Conservation (phyloP, 2,329 filamentous ascomycete species). For the Aspergillus aculeatus region DNA sequence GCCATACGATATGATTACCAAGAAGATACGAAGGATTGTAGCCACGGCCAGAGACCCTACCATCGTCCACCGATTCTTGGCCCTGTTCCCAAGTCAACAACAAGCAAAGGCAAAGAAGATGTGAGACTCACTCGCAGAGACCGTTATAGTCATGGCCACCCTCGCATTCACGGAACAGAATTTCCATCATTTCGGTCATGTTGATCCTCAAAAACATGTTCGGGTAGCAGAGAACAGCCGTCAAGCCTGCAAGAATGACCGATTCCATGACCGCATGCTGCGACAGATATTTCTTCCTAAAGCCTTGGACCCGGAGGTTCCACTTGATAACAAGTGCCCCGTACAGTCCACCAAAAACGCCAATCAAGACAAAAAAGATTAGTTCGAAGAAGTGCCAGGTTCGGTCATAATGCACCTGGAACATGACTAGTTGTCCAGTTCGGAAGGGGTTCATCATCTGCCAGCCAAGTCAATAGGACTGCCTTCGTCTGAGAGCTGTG, state of each 20-base stretch:
- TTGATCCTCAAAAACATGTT: constrained; percentile 95
- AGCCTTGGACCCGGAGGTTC: constrained; percentile 87
- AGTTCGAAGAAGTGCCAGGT: constrained; percentile 98
- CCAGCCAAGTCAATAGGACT: neutral
- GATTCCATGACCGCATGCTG: constrained; percentile 85
- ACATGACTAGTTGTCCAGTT: constrained; percentile 98
- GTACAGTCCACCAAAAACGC: constrained; percentile 90
- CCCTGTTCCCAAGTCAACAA: constrained; percentile 29
- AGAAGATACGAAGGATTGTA: constrained; percentile 73
- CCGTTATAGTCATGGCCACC: constrained; percentile 84
- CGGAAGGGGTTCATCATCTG: constrained; percentile 94
- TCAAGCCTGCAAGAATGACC: constrained; percentile 75
- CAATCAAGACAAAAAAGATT: constrained; percentile 86
- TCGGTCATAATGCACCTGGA: constrained; percentile 92
- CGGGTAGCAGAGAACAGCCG: constrained; percentile 91
- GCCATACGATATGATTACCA: constrained; percentile 95
- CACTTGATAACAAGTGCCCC: constrained; percentile 97
- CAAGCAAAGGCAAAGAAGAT: neutral
- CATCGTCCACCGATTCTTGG: constrained; percentile 72
- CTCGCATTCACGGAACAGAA: constrained; percentile 90
- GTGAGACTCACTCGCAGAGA: constrained; percentile 68
- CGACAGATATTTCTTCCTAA: constrained; percentile 86
- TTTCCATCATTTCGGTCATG: constrained; percentile 99
- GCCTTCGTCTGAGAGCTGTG: neutral
- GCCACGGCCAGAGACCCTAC: constrained; percentile 75